phyloP scores from a whole-genome alignment of 805 yeast genomes.

The Candida sanyiensis region DNA sequence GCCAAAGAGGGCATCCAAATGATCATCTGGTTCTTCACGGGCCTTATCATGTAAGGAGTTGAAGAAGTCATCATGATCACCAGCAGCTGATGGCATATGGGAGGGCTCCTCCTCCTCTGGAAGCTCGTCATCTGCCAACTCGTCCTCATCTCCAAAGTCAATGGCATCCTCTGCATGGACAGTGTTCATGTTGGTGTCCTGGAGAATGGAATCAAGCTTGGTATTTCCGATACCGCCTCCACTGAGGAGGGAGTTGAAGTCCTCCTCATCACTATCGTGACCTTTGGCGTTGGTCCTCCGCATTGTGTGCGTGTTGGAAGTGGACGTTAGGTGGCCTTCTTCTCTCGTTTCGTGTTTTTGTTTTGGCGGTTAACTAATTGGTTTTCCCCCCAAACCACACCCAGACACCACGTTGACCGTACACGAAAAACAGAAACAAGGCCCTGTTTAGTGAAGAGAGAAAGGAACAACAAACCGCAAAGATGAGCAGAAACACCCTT shows the following conservation, averaged over 20 bases:
- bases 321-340: too few species aligned
- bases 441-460: background rate
- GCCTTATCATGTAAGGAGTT: constrained; percentile 11
- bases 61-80: constrained; percentile 11
- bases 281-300: too few species aligned
- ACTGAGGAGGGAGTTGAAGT: constrained; percentile 32
- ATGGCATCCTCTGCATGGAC: constrained; percentile 88
- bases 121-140: constrained; percentile 81
- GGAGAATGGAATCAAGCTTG: constrained; percentile 18
- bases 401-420: constrained; percentile 2
- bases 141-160: constrained; percentile 93
- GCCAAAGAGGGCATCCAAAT: constrained; percentile 28
- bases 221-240: constrained; percentile 29
- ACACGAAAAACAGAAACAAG: background rate
- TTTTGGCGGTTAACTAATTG: background rate
- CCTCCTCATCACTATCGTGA: constrained; percentile 33
- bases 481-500: constrained; percentile 13
- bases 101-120: constrained; percentile 28
- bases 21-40: constrained; percentile 10
- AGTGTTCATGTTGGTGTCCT: constrained; percentile 27
- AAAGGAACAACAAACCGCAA: background rate
- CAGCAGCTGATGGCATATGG: constrained; percentile 24
- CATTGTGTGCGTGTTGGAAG: too few species aligned
- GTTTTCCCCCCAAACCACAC: background rate
- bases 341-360: background rate